Evolutionary conservation across 2,329 filamentous ascomycete species (phyloP), one percentile per base, ranked within the genome.

Genomic region (Dactylellina cionopaga): DNA sequence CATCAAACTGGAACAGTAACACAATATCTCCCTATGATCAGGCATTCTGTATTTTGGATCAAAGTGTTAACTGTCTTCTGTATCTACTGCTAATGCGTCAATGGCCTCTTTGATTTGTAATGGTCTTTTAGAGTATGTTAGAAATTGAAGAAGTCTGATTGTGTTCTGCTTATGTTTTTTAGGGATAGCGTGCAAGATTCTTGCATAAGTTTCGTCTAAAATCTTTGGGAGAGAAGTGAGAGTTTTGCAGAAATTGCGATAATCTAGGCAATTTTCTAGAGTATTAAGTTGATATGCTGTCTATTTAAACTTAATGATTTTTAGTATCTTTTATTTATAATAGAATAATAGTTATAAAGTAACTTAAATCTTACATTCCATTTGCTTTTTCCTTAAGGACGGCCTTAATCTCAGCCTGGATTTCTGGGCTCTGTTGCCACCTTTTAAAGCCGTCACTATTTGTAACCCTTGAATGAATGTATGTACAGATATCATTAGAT

Each of bases 211-310:
- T 54, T 76, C 75, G 19, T 76, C 15, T 10, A 77, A 51, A 44
- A 74, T 37, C 4, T 15, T 49, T 0, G 77, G 76, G n/a, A 77
- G 52, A 46, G 59, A 71, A 27, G 1, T 24, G 1, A 77, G 66
- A 46, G 75, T 63, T 17, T 37, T 55, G 15, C 56, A 54, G 9
- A 77, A 46, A 9, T 33, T 15, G 11, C 2, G 15, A 19, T 22
- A 31, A 37, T 71, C 9, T 5, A 76, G 62, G 33, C 76, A 79
- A 7, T 75, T 15, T 52, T 74, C 55, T 6, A 79, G 52, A 29
- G 39, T 76, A 22, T 79, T 76, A n/a, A 80, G 46, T 63, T 80
- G 78, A 60, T 75, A 78, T 15, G 59, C 54, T n/a, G 73, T 76
- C 75, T 73, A 79, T 55, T 75, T 74, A 51, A 78, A 78, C 78